Conservation (phyloP, 768 basidiomycete genomes). For the Phlegmacium glaucopus region DNA sequence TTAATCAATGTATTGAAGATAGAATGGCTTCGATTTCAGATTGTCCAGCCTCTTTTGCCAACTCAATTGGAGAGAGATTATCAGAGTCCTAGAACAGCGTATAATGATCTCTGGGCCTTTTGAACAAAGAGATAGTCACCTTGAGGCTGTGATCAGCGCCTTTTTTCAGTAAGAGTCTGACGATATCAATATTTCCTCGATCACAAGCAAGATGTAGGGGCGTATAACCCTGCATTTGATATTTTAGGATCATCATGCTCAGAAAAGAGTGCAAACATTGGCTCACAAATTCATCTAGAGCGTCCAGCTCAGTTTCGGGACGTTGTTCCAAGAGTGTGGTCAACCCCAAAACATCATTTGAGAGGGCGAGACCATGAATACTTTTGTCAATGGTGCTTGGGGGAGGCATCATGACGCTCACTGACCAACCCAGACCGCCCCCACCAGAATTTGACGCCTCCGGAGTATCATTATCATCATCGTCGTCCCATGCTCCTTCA, state of each 20-base stretch:
- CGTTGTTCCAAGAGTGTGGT: constrained; percentile 38
- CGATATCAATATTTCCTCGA: constrained; percentile 60
- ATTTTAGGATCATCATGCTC: not conserved
- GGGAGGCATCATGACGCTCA: constrained; percentile 57
- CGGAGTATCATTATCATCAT: constrained; percentile 26
- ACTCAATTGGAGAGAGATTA: constrained; percentile 53
- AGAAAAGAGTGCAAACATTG: not conserved
- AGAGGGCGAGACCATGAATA: constrained; percentile 62
- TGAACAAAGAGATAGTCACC: constrained; percentile 36
- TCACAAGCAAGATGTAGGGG: constrained; percentile 86
- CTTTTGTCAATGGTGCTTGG: constrained; percentile 26
- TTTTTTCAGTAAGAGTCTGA: constrained; percentile 52
- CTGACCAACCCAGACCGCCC: constrained; percentile 54
- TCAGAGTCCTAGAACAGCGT: constrained; percentile 56
- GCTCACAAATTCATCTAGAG: constrained; percentile 71
- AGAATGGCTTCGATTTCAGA: constrained; percentile 44
- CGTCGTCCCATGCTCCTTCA: constrained; percentile 44
- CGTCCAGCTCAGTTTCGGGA: constrained; percentile 50
- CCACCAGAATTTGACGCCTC: constrained; percentile 23
- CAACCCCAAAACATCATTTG: constrained; percentile 47
- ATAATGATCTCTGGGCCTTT: not conserved
- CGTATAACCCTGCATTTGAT: constrained; percentile 69
- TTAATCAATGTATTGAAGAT: constrained; percentile 13
- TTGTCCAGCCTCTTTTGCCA: constrained; percentile 59
- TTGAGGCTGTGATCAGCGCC: constrained; percentile 66